Evolutionary conservation across 2,329 filamentous ascomycete genomes (phyloP), one percentile per base, ranked within the genome.

Genomic region (Incumbomyces lentus): DNA sequence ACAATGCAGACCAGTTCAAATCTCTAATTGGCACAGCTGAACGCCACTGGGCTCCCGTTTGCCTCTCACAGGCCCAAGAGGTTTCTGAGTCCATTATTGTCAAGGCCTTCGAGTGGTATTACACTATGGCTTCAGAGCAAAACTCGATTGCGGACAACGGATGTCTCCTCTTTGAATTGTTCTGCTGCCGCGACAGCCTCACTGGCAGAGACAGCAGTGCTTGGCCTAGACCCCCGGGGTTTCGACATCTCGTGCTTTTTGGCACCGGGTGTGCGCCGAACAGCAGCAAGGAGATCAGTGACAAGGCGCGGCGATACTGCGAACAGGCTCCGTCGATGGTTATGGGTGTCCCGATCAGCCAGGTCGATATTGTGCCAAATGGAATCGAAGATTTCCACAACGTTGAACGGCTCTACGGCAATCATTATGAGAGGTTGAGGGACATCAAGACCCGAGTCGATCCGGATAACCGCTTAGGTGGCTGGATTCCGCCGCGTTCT

Each of bases 331-430:
- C 41, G 10, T 18, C 11, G 18, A 32, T 31, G 35, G 43, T 50
- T 6, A 14, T 48, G 12, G 36, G 43, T 16, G 29, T 2, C 11
- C 32, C 31, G 8, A 12, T 42, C 2, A 19, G 18, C 13, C 16
- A 50, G 13, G 26, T 43, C 12, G 42, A 40, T n/a, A 17, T 35
- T 13, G 40, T 39, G 19, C 47, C 50, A 2, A 50, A 50, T 36
- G 48, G 30, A 11, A 12, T 52, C 17, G 48, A 52, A 22, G 40
- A 46, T n/a, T 52, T 47, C 34, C 50, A 52, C 33, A 43, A 48
- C 18, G 14, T 52, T 37, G 32, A 45, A 26, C 19, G 10, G 42
- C 16, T 45, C 12, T 45, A 45, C 37, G 42, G 42, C 10, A 32
- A 34, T n/a, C 42, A 45, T 22, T 38, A 5, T 38, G 14, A 36